Evolutionary conservation across 2,329 filamentous ascomycete genomes (phyloP).

Genomic region (Sarocladium brachiariae): DNA sequence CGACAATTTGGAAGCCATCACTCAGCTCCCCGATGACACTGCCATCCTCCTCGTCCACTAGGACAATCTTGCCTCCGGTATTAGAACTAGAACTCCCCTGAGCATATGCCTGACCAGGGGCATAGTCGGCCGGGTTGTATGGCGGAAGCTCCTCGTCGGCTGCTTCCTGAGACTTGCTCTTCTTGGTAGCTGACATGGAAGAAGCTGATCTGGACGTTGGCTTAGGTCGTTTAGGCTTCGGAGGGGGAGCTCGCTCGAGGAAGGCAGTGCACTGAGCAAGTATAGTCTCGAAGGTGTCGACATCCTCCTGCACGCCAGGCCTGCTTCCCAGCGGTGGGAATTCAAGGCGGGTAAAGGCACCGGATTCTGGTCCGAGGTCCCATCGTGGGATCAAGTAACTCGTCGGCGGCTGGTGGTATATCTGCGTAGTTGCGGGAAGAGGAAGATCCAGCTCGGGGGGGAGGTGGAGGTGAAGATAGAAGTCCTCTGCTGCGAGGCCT

Average conservation of each 20-base stretch:
- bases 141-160: conserved; percentile 41
- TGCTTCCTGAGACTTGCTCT: conserved; percentile 33
- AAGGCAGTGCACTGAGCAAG: conserved; percentile 97
- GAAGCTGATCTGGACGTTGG: conserved; percentile 19
- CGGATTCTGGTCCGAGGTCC: conserved; percentile 82
- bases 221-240: conserved; percentile 26
- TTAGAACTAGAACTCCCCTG: conserved; percentile 50
- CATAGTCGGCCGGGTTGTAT: conserved; percentile 80
- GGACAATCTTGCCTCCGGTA: conserved; percentile 72
- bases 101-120: conserved; percentile 72
- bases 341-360: conserved; percentile 88
- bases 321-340: conserved; percentile 71
- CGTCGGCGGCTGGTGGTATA: conserved; percentile 88
- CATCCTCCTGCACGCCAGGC: conserved; percentile 75
- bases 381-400: conserved; percentile 94
- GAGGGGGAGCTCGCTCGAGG: conserved; percentile 71
- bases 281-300: conserved; percentile 96
- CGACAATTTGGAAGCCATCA: conserved; percentile 72
- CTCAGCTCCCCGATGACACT: conserved; percentile 89
- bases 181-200: conserved; percentile 14
- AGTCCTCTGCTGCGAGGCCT: conserved; percentile 63
- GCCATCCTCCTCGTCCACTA: conserved; percentile 93
- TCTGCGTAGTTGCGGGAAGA: conserved; percentile 89
- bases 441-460: conserved; percentile 92
- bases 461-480: conserved; percentile 92